Base-by-base conservation (phyloP, 2,329 filamentous ascomycete species). In the Colletotrichum sp. region DNA sequence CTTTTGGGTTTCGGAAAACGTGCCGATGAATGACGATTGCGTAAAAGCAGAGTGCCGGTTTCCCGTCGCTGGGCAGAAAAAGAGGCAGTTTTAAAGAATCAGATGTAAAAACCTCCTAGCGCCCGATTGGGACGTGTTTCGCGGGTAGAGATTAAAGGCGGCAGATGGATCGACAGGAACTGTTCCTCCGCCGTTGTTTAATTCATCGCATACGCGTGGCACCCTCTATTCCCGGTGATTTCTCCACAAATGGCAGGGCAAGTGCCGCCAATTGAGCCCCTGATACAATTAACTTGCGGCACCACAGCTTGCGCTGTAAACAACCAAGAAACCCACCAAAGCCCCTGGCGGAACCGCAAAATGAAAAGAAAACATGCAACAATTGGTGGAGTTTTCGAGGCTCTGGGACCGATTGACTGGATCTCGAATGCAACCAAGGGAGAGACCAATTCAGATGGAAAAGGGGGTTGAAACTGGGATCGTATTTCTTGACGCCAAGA, bases 111-210 rank as follows among this genome's bases (percentile, higher is more conserved):
- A 63, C 5, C 24, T 43, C 30, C 13, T 30, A 52, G n/a, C 9
- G 14, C 18, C n/a, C 26, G 12, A n/a, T 67, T 34, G 21, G 64
- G 28, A 48, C 8, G 43, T 14, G 9, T 38, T 36, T 48, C 13
- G 48, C 26, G 52, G 26, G 61, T 61, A 48, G 55, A 74, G 21
- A 71, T 74, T 74, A 74, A 65, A 71, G 72, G 55, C 58, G 28
- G 61, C 55, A 55, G 18, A 61, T 61, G 34, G 72, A 74, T 74
- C 72, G 48, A 71, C 72, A 65, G 59, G 52, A 66, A 65, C 34
- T 34, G 56, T 16, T 18, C 61, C 55, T 71, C 61, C 36, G 67
- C 12, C 32, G 43, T 48, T 43, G 58, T 66, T 62, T 65, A 71
- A 65, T 71, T 21, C 55, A 71, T 61, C 16, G 59, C 48, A 26